Evolutionary conservation across 106 monocot genomes (phyloP), one percentile per base, ranked within the genome.

Genomic region (Alisma plantagoaquatica): DNA sequence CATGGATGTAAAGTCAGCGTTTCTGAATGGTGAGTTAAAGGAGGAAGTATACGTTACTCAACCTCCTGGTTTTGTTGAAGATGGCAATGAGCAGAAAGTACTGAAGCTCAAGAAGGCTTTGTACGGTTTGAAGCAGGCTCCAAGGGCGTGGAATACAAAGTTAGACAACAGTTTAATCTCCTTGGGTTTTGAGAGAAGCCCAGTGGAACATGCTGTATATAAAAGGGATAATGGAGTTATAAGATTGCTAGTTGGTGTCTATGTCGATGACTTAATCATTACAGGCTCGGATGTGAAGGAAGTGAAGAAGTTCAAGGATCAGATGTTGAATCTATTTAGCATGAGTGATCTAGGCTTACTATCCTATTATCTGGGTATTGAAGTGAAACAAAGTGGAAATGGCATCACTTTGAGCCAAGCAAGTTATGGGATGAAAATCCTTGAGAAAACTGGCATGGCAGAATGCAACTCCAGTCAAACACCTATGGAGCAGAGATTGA

Each of bases 1-100:
- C 15, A 27, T 53, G 25, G 53, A 53, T 19, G 60, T 60, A 0
- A 60, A 60, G n/a, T 60, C 44, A 27, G 44, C 60, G 2, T 60
- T 60, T 20, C 60, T 60, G 15, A 47, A 46, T 0, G 56, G 56
- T 2, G 35, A 35, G 1, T 10, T 56, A 3, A 38, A 53, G 31
- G 53, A 53, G 23, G 53, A 42, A 0, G 57, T 58, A 0, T 42
- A 42, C 25, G 57, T 58, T 11, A 7, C 2, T 15, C 27, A 58
- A 24, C 42, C 57, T 2, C 0, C n/a, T 2, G 57, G 43, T 7
- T 58, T 43, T 41, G 41, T 42, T 2, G 26, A 15, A 10, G 27
- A 58, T 3, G 35, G 12, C 0, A 12, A 42, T 4, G 59, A 60
- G 45, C 27, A 60, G 2, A 45, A 45, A 3, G 45, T 60, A 28